Percentiles rank a stretch among this genome's conserved stretches.
phyloP scores from a whole-genome alignment of 305 asterid genomes.

The Solanum hybrid region DNA sequence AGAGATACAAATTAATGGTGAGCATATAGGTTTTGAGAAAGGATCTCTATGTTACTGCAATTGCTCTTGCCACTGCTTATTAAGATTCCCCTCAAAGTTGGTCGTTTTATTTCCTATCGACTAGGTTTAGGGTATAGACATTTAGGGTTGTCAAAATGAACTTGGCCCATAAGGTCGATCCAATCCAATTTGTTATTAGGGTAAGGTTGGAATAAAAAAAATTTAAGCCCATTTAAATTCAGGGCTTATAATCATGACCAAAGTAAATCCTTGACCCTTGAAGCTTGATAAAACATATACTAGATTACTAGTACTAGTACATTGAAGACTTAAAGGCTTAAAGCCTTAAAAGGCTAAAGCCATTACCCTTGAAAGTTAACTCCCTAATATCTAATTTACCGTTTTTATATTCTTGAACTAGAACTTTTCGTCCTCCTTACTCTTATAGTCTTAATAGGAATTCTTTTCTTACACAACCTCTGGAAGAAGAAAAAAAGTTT shows the following conservation, averaged over 20 bases:
- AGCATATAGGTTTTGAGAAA: background rate
- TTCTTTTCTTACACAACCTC: too few species aligned
- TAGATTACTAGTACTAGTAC: background rate
- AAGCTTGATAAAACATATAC: background rate
- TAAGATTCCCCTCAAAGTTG: background rate
- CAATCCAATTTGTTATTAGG: background rate
- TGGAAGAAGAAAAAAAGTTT: too few species aligned
- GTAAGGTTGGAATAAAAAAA: background rate
- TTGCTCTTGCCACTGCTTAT: background rate
- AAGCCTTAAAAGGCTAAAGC: background rate
- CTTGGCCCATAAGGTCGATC: background rate
- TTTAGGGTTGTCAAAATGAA: background rate
- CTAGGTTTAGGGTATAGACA: background rate
- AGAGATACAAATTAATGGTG: background rate
- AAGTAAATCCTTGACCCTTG: background rate
- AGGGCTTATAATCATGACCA: background rate
- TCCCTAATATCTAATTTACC: too few species aligned
- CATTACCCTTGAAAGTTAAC: background rate
- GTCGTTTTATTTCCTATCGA: background rate
- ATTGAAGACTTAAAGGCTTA: background rate
- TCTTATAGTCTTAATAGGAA: too few species aligned
- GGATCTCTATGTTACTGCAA: background rate
- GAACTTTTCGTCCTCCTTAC: too few species aligned
- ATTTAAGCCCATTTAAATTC: background rate
- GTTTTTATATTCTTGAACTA: too few species aligned